Evolutionary conservation across 164 flowering plant genomes (phyloP).

Genomic region (Berberis thunbergii): DNA sequence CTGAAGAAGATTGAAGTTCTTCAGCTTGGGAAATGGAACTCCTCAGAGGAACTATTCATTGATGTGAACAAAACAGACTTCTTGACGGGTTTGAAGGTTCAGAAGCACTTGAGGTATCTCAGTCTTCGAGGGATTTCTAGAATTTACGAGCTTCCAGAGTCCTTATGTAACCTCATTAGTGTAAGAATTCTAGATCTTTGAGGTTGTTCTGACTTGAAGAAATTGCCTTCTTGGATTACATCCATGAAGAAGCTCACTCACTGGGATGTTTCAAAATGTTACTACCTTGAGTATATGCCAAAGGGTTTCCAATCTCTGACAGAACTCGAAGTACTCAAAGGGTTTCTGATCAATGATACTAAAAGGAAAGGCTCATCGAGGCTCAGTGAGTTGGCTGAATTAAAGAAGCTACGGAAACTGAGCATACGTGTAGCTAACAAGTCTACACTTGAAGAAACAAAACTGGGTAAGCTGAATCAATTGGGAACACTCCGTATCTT

Average conservation of each 20-base stretch:
- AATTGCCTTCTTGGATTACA: constrained; percentile 18
- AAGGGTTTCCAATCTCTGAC: constrained; percentile 17
- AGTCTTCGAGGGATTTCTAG: constrained; percentile 42
- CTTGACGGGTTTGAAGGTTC: constrained; percentile 7
- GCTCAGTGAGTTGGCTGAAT: constrained; percentile 13
- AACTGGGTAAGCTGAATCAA: not conserved
- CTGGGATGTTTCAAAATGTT: constrained; percentile 37
- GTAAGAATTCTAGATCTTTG: constrained; percentile 30
- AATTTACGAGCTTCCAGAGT: constrained; percentile 20
- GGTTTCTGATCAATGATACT: constrained; percentile 24
- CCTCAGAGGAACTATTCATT: constrained; percentile 14
- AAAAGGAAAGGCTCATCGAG: constrained; percentile 10
- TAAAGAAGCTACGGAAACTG: constrained; percentile 21
- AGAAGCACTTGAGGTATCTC: constrained; percentile 19
- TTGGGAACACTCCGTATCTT: constrained; percentile 11
- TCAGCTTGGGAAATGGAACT: constrained; percentile 29
- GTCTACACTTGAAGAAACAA: not conserved
- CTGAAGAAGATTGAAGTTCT: constrained; percentile 22
- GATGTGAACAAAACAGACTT: constrained; percentile 21
- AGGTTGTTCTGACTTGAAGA: constrained; percentile 32
- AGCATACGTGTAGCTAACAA: constrained; percentile 13
- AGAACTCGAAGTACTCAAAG: constrained; percentile 37
- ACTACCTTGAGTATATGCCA: constrained; percentile 23
- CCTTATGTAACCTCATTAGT: constrained; percentile 14
- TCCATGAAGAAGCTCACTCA: constrained; percentile 24